Conservation (phyloP, 805 yeast species). For the Lachancea meyersii region DNA sequence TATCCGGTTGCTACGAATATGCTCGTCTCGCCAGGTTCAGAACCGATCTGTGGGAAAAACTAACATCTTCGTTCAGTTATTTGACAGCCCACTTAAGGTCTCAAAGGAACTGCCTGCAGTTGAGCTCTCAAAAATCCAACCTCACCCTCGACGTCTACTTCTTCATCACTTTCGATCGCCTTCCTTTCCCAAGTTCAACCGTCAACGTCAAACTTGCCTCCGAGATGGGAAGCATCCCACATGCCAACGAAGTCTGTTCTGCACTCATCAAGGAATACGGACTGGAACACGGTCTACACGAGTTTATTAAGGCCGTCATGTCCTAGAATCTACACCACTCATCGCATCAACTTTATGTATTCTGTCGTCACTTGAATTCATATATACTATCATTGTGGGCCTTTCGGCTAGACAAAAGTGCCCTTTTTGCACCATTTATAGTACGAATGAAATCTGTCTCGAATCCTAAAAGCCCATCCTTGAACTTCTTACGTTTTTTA, state of each 20-base stretch:
- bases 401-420: slow-evolving; percentile 11
- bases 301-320: slow-evolving; percentile 7
- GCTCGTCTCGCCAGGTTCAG: slow-evolving; percentile 16
- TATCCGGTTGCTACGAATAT: slow-evolving; percentile 23
- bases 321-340: background rate
- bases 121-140: background rate
- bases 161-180: slow-evolving; percentile 1
- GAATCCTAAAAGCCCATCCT: slow-evolving; percentile 29
- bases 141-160: background rate
- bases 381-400: slow-evolving; percentile 1
- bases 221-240: slow-evolving; percentile 2
- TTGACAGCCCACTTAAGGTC: background rate
- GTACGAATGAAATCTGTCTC: slow-evolving; percentile 29
- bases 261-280: slow-evolving; percentile 24
- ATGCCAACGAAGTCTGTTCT: slow-evolving; percentile 11
- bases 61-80: background rate
- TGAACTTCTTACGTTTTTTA: slow-evolving; percentile 31
- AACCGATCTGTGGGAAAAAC: background rate
- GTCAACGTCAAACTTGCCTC: slow-evolving; percentile 6
- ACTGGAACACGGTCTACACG: slow-evolving; percentile 14
- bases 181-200: slow-evolving; percentile 9
- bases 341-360: background rate
- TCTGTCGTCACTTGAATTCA: slow-evolving; percentile 3
- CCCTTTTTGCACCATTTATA: slow-evolving; percentile 22
- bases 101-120: background rate